Percentiles rank a stretch among this genome's conserved stretches.
These are phyloP conservation scores for Vigna unguiculata DNA, from an alignment of 306 rosid species.

Conservation along the genomic window DNA sequence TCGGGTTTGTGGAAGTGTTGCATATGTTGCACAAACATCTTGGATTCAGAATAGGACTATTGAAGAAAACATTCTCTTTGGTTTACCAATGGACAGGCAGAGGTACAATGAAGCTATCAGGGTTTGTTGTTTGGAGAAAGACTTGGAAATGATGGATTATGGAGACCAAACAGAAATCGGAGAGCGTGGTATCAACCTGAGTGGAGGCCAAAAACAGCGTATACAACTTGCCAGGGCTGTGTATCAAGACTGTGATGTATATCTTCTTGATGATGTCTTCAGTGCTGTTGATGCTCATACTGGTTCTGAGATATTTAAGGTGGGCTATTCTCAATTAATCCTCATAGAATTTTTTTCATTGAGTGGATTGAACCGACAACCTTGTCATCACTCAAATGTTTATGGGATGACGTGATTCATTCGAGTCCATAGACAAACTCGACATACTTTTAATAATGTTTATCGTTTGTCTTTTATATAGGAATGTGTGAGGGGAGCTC, in stretches of 20 bases:
- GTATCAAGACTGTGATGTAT: constrained; percentile 79
- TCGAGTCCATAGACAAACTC: not conserved
- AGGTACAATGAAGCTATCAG: constrained; percentile 64
- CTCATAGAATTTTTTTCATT: not conserved
- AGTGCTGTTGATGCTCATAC: constrained; percentile 95
- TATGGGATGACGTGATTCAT: not conserved
- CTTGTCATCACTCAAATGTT: not conserved
- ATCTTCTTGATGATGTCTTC: constrained; percentile 86
- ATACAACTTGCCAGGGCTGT: constrained; percentile 93
- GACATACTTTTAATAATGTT: constrained; percentile 4
- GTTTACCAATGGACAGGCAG: constrained; percentile 66
- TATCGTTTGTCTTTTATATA: constrained; percentile 33
- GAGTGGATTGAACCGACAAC: not conserved
- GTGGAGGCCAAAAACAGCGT: constrained; percentile 90
- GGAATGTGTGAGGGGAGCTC: constrained; percentile 84
- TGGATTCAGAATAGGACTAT: constrained; percentile 92
- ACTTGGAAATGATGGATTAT: constrained; percentile 80
- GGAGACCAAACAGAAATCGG: constrained; percentile 93
- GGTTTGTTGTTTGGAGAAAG: constrained; percentile 82
- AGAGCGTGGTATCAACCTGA: constrained; percentile 88
- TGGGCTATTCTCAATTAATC: constrained; percentile 19
- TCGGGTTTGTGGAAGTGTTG: constrained; percentile 74
- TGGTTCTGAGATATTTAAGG: constrained; percentile 86
- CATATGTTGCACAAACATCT: constrained; percentile 87
- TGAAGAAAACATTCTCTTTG: constrained; percentile 74